A percentile compares a stretch with the other conserved stretches of the same genome.
Conservation (phyloP, 148 eudicot genomes). For the Nyssa sinensis region DNA sequence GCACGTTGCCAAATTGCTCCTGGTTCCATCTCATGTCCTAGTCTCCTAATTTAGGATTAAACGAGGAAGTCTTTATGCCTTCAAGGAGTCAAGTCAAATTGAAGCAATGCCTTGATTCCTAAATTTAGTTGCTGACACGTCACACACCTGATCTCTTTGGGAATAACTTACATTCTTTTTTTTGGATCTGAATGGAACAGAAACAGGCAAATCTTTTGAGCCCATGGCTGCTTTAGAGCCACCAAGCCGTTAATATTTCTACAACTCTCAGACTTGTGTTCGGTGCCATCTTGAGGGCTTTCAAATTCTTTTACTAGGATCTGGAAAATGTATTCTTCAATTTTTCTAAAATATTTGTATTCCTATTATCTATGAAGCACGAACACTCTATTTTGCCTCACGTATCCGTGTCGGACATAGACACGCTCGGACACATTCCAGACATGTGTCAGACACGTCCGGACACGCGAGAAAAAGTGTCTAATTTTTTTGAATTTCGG, state of each 20-base stretch:
- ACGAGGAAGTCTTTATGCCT: not conserved
- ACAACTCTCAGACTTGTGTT: not conserved
- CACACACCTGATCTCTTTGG: not conserved
- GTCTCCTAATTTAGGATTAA: not conserved
- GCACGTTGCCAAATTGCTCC: too few species aligned
- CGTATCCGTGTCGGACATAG: too few species aligned
- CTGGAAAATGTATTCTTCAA: not conserved
- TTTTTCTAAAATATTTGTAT: conserved; percentile 2
- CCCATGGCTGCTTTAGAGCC: not conserved
- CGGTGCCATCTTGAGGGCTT: not conserved
- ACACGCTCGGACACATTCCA: too few species aligned
- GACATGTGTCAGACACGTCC: too few species aligned
- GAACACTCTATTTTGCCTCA: too few species aligned
- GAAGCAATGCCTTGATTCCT: not conserved
- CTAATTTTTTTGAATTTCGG: too few species aligned
- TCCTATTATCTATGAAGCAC: too few species aligned
- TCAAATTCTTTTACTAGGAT: not conserved
- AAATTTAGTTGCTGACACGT: not conserved
- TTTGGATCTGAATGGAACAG: not conserved
- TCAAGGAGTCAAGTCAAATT: not conserved
- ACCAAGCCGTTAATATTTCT: not conserved
- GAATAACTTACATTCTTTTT: not conserved
- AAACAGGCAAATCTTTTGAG: not conserved
- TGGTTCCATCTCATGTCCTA: too few species aligned
- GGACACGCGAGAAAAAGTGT: too few species aligned